Percentiles rank a stretch among this genome's conserved stretches.
Evolutionary conservation across 768 basidiomycete species (phyloP).

Genomic region (Asterophora parasitica): DNA sequence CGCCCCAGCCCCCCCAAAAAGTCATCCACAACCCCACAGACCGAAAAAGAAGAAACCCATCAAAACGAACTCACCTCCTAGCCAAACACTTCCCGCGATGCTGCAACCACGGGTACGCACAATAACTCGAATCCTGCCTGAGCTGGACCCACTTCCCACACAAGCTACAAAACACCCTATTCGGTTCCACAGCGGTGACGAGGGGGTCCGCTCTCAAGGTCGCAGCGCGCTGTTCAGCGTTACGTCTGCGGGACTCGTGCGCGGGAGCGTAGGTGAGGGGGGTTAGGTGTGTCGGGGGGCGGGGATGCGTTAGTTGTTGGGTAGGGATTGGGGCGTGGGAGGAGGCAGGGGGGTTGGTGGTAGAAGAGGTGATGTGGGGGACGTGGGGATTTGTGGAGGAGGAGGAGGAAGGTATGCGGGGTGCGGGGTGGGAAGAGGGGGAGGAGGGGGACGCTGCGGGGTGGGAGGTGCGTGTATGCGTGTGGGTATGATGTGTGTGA

Average conservation of each 20-base stretch:
- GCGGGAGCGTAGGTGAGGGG: constrained; percentile 51
- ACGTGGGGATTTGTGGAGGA: no score
- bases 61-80: constrained; percentile 69
- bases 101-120: constrained; percentile 79
- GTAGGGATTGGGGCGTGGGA: constrained; percentile 3
- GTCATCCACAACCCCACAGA: neutral
- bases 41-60: neutral
- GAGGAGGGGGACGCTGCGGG: constrained; percentile 25
- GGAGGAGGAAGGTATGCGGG: constrained; percentile 8
- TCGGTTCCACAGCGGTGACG: constrained; percentile 67
- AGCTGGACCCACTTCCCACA: constrained; percentile 84
- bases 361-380: no score
- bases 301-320: constrained; percentile 9
- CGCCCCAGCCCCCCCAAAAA: no score
- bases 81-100: constrained; percentile 73
- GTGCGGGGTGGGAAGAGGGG: constrained; percentile 2
- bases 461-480: constrained; percentile 48
- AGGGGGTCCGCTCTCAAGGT: constrained; percentile 62
- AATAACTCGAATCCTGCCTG: constrained; percentile 72
- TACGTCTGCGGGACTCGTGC: constrained; percentile 66
- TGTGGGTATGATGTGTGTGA: no score
- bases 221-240: constrained; percentile 76
- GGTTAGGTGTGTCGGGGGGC: constrained; percentile 37
- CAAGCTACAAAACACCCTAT: constrained; percentile 66
- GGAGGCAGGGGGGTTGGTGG: constrained; percentile 6